Conservation (phyloP, 2,329 filamentous ascomycete species). For the Ophiostoma angusticollis region DNA sequence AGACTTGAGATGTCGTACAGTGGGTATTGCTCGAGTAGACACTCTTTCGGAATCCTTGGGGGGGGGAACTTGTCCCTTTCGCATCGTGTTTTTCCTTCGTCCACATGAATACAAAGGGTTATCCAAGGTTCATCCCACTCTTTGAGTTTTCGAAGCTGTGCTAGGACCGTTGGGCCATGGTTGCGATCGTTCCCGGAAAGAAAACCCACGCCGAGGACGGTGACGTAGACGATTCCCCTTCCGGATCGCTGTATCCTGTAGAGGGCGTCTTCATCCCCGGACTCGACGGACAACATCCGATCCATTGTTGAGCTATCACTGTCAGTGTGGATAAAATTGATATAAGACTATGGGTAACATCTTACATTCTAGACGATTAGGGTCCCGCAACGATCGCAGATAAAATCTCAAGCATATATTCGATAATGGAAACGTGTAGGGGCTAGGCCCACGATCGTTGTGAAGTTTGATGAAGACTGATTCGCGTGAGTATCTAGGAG, state of each 20-base stretch:
- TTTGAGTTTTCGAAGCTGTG: not conserved
- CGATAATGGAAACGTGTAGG: not conserved
- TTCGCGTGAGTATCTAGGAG: no score
- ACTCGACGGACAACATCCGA: conserved; percentile 13
- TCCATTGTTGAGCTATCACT: conserved; percentile 1
- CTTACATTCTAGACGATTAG: not conserved
- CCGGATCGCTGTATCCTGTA: conserved; percentile 5
- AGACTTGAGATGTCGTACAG: not conserved
- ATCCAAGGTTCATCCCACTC: not conserved
- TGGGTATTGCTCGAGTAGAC: conserved; percentile 1
- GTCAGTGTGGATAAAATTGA: not conserved
- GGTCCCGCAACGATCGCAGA: not conserved
- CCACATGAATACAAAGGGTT: not conserved
- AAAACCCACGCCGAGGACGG: not conserved
- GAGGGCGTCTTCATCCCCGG: not conserved
- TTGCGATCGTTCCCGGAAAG: not conserved
- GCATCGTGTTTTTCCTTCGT: not conserved
- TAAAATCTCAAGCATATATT: not conserved
- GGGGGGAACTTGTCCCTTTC: not conserved
- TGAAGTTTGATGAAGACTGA: conserved; percentile 9
- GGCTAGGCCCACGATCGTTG: not conserved
- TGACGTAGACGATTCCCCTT: not conserved
- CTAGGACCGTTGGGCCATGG: conserved; percentile 1
- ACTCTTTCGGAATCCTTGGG: not conserved
- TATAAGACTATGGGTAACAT: not conserved